Base-by-base conservation (phyloP, 805 yeast genomes). In the Dipodascus albidus region DNA sequence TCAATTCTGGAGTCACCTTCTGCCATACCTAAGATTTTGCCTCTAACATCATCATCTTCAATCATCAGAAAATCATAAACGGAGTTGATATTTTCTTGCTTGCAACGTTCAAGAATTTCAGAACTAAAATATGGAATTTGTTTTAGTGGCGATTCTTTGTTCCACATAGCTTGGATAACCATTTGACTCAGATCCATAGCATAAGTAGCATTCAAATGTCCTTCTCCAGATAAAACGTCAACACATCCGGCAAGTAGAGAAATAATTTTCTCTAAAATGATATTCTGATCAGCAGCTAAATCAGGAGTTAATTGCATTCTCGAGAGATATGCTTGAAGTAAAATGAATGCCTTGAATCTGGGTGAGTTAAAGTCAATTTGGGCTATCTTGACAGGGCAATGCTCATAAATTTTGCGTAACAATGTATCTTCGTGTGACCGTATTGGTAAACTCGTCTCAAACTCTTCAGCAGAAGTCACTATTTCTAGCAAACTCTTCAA, bases 141-240 rank as follows among this genome's bases (percentile, higher is more conserved):
- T 60, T 78, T 79, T 62, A 91, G 74, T 1, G 93, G 83, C 50
- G 79, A 78, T 53, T 86, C 96, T 4, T 80, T 73, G 58, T 81
- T 86, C 95, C 96, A 88, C 23, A 86, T 71, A 0, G 85, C 95
- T 65, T 91, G 98, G 1, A 84, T 79, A 3, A 87, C 68, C 95
- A 88, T 86, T 64, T 93, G 99, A 1, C 85, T 77, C 51, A 89
- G 64, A 64, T 93, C 97, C 86, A 93, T 86, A 0, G 87, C 91
- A 48, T 77, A 75, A 58, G 87, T 74, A 0, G 95, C 89, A 64
- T 81, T 85, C 61, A 90, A 68, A 58, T 77, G 73, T 0, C 97
- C 96, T 55, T 88, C 88, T 58, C 87, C 79, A 0, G 96, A 82
- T 41, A 89, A 69, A 0, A 83, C 69, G 65, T 93, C 97, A 19